These are phyloP conservation scores for Xylaria sp. DNA, from an alignment of 2,329 filamentous ascomycete species.

Conservation along the genomic window DNA sequence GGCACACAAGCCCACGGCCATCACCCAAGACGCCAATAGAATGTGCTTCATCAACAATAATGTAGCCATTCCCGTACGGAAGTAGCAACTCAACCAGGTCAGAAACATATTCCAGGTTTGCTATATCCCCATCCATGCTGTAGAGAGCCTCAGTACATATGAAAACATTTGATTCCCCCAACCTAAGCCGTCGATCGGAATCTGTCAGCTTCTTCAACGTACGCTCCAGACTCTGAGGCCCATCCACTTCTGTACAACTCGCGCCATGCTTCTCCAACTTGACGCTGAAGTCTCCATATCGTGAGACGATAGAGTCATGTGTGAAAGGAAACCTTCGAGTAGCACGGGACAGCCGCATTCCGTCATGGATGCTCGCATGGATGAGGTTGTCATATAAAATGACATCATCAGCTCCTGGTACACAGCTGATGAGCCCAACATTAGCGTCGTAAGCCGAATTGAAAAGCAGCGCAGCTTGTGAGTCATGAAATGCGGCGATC, in stretches of 20 bases:
- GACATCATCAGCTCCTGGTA: constrained; percentile 64
- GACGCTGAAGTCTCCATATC: background rate
- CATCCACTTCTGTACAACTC: background rate
- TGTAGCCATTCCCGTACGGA: constrained; percentile 61
- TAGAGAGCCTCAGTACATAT: constrained; percentile 75
- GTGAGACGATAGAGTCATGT: constrained; percentile 57
- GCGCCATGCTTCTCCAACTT: background rate
- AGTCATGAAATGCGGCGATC: constrained; percentile 55
- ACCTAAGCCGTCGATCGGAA: constrained; percentile 11
- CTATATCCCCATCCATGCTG: constrained; percentile 83
- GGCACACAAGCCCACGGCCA: constrained; percentile 62
- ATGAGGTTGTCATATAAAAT: constrained; percentile 77
- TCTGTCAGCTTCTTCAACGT: constrained; percentile 38
- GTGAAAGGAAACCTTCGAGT: constrained; percentile 54
- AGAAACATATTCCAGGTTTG: constrained; percentile 66
- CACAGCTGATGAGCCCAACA: constrained; percentile 63
- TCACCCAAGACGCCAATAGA: constrained; percentile 65
- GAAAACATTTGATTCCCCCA: constrained; percentile 59
- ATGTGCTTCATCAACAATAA: constrained; percentile 73
- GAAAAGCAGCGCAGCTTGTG: constrained; percentile 55
- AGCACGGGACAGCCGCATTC: constrained; percentile 70
- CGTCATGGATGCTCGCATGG: constrained; percentile 80
- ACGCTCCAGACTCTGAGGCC: constrained; percentile 31
- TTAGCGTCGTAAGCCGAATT: constrained; percentile 71
- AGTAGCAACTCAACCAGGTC: constrained; percentile 60